Conservation (phyloP, 202 grass and related monocot species). For the Miscanthus sacchariflorus region DNA sequence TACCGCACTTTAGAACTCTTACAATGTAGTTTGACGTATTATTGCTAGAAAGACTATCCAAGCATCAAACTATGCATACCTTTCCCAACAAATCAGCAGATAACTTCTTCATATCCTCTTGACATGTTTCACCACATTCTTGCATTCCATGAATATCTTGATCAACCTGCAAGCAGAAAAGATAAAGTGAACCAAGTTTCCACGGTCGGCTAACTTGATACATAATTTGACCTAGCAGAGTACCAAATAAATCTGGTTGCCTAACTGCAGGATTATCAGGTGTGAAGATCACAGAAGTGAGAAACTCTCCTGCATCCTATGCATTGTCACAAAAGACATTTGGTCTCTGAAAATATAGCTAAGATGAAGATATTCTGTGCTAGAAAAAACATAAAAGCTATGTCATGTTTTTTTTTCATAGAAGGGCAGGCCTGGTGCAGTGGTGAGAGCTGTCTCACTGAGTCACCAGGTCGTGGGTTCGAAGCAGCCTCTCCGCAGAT, state of each 20-base stretch:
- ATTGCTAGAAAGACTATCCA: slow-evolving; percentile 4
- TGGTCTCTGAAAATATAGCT: background rate
- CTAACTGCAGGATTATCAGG: background rate
- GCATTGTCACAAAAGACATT: background rate
- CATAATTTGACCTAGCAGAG: slow-evolving; percentile 15
- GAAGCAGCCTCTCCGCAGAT: no score
- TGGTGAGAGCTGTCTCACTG: no score
- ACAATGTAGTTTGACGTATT: slow-evolving; percentile 10
- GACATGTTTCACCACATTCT: slow-evolving; percentile 50
- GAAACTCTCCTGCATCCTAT: background rate
- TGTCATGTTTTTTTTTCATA: background rate
- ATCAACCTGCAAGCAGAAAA: slow-evolving; percentile 52
- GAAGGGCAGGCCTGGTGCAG: no score
- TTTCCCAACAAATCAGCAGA: slow-evolving; percentile 53
- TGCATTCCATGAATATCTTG: slow-evolving; percentile 51
- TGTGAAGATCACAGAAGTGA: slow-evolving; percentile 15
- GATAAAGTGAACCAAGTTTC: background rate
- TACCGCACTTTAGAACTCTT: background rate
- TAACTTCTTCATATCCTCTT: slow-evolving; percentile 52
- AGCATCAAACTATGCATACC: slow-evolving; percentile 48
- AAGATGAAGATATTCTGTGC: background rate
- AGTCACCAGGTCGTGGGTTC: no score
- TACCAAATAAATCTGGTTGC: background rate
- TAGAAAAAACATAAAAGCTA: background rate
- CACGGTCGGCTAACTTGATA: slow-evolving; percentile 32